Evolutionary conservation across 129 eudicot species (phyloP).

Genomic region (Kitagawia praeruptora): DNA sequence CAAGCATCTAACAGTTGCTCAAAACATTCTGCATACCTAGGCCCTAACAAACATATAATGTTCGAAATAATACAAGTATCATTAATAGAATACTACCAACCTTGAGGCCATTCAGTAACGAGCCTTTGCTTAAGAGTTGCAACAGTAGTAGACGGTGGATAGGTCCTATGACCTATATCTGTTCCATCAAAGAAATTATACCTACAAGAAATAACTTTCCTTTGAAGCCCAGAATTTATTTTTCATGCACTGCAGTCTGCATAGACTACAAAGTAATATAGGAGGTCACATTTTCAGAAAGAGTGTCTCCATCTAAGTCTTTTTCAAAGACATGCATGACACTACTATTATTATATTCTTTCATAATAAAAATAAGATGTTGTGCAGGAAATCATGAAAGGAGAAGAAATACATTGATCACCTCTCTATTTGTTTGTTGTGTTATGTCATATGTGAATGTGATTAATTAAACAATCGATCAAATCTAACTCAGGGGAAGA

Average conservation of each 20-base stretch:
- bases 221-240: neutral
- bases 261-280: neutral
- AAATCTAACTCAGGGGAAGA: neutral
- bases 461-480: neutral
- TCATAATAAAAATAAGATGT: neutral
- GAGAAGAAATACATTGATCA: neutral
- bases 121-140: constrained; percentile 64
- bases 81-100: constrained; percentile 20
- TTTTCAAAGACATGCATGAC: neutral
- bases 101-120: constrained; percentile 86
- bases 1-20: neutral
- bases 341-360: neutral
- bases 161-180: constrained; percentile 59
- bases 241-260: neutral
- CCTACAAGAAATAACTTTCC: too few species aligned
- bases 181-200: constrained; percentile 47
- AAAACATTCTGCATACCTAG: neutral
- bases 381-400: neutral
- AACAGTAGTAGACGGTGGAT: constrained; percentile 46
- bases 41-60: neutral
- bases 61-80: neutral
- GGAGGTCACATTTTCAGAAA: neutral
- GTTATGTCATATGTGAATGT: neutral
- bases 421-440: neutral
- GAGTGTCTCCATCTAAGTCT: neutral